Conservation (phyloP, 176 grass and related monocot genomes). For the Juncus effusus region DNA sequence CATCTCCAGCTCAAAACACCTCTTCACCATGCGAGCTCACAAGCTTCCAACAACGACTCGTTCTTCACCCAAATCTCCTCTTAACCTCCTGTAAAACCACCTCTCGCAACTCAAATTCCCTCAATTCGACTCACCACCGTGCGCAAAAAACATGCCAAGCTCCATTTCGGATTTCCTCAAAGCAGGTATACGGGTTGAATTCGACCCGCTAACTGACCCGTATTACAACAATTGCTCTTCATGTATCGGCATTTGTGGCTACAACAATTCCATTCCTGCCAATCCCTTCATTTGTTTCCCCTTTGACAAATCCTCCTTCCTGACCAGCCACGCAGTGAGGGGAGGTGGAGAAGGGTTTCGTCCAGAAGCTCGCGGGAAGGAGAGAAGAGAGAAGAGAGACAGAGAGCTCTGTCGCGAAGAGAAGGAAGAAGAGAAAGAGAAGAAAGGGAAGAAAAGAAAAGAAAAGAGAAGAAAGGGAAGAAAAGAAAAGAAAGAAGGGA, state of each 20-base stretch:
- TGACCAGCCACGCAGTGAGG: not conserved
- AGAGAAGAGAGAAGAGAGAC: no score
- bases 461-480: no score
- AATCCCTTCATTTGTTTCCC: conserved; percentile 43
- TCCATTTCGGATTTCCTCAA: conserved; percentile 28
- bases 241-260: conserved; percentile 31
- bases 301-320: not conserved
- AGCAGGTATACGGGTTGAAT: conserved; percentile 29
- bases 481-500: no score
- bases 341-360: no score
- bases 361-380: no score
- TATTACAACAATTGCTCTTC: conserved; percentile 33
- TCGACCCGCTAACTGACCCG: conserved; percentile 18
- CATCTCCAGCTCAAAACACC: not conserved
- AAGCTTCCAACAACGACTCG: conserved; percentile 15
- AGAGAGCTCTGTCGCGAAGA: no score
- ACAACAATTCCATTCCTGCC: conserved; percentile 33
- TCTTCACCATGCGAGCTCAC: no score
- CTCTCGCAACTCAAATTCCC: not conserved
- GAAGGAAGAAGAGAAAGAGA: no score
- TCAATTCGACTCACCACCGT: not conserved
- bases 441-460: no score
- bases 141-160: not conserved
- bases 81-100: conserved; percentile 18
- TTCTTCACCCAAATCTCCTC: conserved; percentile 26